Base-by-base conservation (phyloP, 192 early-diverging fungal genomes). In the Coemansia sp. region DNA sequence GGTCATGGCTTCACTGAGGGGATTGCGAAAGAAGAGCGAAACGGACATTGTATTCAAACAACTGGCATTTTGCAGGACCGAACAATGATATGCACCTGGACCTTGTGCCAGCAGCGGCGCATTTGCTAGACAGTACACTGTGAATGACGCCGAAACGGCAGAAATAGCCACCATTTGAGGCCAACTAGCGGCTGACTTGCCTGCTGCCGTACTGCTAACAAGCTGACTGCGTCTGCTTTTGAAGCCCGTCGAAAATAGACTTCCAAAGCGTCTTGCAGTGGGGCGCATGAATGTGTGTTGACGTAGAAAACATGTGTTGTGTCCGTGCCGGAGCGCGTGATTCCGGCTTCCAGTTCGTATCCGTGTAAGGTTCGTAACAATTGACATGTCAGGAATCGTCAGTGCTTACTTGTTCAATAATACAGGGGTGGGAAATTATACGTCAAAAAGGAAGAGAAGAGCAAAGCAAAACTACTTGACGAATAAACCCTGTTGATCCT, bases 311-410 rank as follows among this genome's bases (percentile, higher is more conserved):
- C 53, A 55, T 27, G 39, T 25, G 47, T 17, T 56, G 62, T 43
- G 25, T 58, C 50, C 61, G 71, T 64, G 60, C 41, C 19, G 41
- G 47, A 60, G 54, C 65, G 65, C 62, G 65, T 63, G 69, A 67
- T 48, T 41, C 29, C 57, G 65, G 59, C 69, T 70, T 76, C 69
- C 68, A 25, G 54, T 43, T 59, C 37, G 59, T 56, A 69, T 72
- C 65, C 58, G 65, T 45, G 69, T 41, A 60, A 69, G 38, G 29
- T 52, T 56, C 38, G 43, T 61, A 25, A 63, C 66, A 57, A 77
- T 62, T 41, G 69, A 27, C 75, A 77, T 77, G 45, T 17, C n/a
- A 17, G 50, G 23, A n/a, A 32, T 2, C 37, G 21, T 8, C 60
- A 21, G 60, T 19, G 11, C 39, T 37, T 60, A 38, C 32, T 49